Evolutionary conservation across 2,329 filamentous ascomycete genomes (phyloP), one percentile per base, ranked within the genome.

Genomic region (Bretziella fagacearum): DNA sequence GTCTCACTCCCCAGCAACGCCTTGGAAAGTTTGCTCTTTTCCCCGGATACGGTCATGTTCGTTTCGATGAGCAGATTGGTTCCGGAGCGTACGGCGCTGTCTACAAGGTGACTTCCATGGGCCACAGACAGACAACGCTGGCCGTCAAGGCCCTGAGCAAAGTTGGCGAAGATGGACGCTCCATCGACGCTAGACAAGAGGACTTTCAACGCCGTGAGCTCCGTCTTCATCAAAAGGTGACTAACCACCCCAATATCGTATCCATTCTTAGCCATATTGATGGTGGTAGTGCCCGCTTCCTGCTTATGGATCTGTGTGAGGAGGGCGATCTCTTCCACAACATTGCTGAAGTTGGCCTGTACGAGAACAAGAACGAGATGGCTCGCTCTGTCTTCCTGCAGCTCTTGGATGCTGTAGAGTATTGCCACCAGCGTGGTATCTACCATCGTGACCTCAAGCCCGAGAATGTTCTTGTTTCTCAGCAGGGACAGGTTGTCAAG

Each of bases 361-460:
- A 93, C 62, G 79, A 94, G 57, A 84, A 84, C 65, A 87, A 94
- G 67, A 89, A 96, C 67, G 73, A 77, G 57, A 73, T 94, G 60
- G 83, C 82, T 70, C 85, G 81, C 67, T 76, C 76, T 55, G 81
- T 86, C 49, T 96, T 96, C 63, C 76, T 96, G 53, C 91, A 98
- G 65, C 84, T 98, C 58, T 65, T 98, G 72, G 84, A 95, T 71
- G 91, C 91, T 63, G 89, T 96, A 54, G 82, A 91, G 60, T 84
- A 87, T 66, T 96, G 91, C 73, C 91, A 98, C 65, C 77, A 76
- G 55, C 68, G 86, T 58, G 86, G 87, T 58, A 93, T 98, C 60
- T 98, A 93, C 70, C 91, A 98, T 65, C 74, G 91, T 64, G 91
- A 98, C 63, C 71, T 98, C 53, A 98, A 98, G 72, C 91, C 91